Base-by-base conservation (phyloP, 2,329 filamentous ascomycete genomes). In the Fusarium transvaalense region DNA sequence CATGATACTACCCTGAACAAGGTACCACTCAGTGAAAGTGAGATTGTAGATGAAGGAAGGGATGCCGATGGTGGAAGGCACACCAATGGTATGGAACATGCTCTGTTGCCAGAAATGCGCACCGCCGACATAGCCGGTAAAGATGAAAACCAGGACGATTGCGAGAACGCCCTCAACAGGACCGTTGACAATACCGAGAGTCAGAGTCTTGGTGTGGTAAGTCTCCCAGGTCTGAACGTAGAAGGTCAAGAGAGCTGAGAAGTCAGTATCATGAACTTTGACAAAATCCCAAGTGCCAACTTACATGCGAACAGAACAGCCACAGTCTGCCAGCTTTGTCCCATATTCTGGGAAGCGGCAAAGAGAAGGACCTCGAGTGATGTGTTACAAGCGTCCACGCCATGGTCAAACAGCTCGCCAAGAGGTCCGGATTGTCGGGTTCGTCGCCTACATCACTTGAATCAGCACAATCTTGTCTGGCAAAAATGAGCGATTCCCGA, bases 141-240 rank as follows among this genome's bases (percentile, higher is more conserved):
- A 82, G 35, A 89, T 88, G 79, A 96, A 98, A 62, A 99, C 89
- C 56, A 87, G 77, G 74, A 93, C 91, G 21, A 99, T 86, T 39
- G 93, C 94, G 46, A 98, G 82, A 57, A 99, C 91, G 52, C 96
- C 96, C 81, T 99, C 96, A 37, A 99, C 96, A 6, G 96, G 96
- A 1, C 96, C 96, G 69, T 95, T 97, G 71, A 99, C 86, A 66
- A 98, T 83, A 61, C 96, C 96, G 8, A 99, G 88, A 2, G 94
- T 97, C 47, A 99, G 87, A 5, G 94, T 96, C 80, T 97, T 94
- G 52, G 96, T 99, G 82, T 98, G 95, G 82, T 98, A 99, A 79
- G 98, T 96, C 77, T 99, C 96, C 96, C 96, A 99, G 34, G 96
- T 98, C 79, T 98, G 96, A 41, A 98, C 91, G 79, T 98, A 98